These are phyloP conservation scores for Botryotinia narcissicola DNA, from an alignment of 2,329 filamentous ascomycete genomes.

Conservation along the genomic window DNA sequence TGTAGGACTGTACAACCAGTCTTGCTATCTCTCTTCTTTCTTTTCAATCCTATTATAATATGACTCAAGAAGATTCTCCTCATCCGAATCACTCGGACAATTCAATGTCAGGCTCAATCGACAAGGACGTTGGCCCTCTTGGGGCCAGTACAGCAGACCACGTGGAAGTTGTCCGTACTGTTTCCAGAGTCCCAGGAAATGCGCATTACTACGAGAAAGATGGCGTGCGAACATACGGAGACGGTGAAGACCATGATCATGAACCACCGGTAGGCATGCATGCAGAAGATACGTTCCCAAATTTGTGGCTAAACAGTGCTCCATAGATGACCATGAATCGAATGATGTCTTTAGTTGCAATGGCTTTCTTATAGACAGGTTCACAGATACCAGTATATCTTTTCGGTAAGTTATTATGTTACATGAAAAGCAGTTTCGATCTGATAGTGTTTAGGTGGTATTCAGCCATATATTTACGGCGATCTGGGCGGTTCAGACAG, in stretches of 20 bases:
- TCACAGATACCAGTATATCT: conserved; percentile 59
- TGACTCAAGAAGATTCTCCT: not conserved
- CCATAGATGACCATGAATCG: conserved; percentile 51
- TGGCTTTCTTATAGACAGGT: conserved; percentile 62
- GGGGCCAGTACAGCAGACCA: not conserved
- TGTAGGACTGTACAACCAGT: not conserved
- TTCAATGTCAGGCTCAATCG: conserved; percentile 28
- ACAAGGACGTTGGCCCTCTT: conserved; percentile 25
- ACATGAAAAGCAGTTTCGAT: not conserved
- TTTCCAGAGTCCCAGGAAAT: conserved; percentile 30
- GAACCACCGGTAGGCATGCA: conserved; percentile 44
- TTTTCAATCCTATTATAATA: not conserved
- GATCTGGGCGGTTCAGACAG: conserved; percentile 54
- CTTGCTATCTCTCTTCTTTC: not conserved
- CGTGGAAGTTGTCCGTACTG: conserved; percentile 3
- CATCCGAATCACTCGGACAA: conserved; percentile 18
- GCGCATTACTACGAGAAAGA: conserved; percentile 27
- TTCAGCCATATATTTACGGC: conserved; percentile 54
- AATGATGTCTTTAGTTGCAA: conserved; percentile 54
- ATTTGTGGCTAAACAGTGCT: conserved; percentile 47
- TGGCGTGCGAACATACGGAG: conserved; percentile 46
- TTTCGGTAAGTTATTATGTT: conserved; percentile 40
- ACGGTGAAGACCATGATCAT: conserved; percentile 48
- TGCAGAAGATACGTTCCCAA: not conserved
- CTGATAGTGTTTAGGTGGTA: conserved; percentile 39